These are phyloP conservation scores for Boletus huronensis DNA, from an alignment of 768 basidiomycete species.

Conservation along the genomic window DNA sequence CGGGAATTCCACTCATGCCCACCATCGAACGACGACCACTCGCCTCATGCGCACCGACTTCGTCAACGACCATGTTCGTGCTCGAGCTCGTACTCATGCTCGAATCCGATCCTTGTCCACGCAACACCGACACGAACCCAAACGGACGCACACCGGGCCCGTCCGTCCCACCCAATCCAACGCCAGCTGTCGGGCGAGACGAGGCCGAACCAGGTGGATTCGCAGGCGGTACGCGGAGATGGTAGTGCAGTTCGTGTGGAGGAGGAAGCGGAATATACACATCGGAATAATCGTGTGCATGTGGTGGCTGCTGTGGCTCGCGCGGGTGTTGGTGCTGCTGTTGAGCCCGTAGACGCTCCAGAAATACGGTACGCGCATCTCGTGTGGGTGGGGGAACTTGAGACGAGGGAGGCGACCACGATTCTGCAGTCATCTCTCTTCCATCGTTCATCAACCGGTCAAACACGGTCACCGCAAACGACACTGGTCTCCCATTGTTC, in stretches of 20 bases:
- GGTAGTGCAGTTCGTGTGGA: conserved; percentile 1
- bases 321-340: conserved; percentile 13
- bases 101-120: conserved; percentile 18
- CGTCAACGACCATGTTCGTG: conserved; percentile 12
- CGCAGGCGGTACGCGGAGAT: conserved; percentile 10
- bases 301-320: not conserved
- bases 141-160: conserved; percentile 10
- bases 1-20: not conserved
- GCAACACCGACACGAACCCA: conserved; percentile 12
- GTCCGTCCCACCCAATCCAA: conserved; percentile 3
- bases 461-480: conserved; percentile 19
- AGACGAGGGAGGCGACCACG: conserved; percentile 4
- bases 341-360: conserved; percentile 16
- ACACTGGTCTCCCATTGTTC: conserved; percentile 12
- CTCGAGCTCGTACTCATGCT: conserved; percentile 14
- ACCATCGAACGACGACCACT: conserved; percentile 7
- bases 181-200: conserved; percentile 2
- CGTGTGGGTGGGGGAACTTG: not conserved
- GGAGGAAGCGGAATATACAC: not conserved
- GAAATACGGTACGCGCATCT: conserved; percentile 3
- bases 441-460: conserved; percentile 20
- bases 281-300: conserved; percentile 4
- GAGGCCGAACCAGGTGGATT: conserved; percentile 3
- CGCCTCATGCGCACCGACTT: not conserved
- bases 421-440: conserved; percentile 3